Percentiles rank a stretch among this genome's conserved stretches.
phyloP scores from a whole-genome alignment of 441 rosid genomes.

The Gossypium davidsonii region DNA sequence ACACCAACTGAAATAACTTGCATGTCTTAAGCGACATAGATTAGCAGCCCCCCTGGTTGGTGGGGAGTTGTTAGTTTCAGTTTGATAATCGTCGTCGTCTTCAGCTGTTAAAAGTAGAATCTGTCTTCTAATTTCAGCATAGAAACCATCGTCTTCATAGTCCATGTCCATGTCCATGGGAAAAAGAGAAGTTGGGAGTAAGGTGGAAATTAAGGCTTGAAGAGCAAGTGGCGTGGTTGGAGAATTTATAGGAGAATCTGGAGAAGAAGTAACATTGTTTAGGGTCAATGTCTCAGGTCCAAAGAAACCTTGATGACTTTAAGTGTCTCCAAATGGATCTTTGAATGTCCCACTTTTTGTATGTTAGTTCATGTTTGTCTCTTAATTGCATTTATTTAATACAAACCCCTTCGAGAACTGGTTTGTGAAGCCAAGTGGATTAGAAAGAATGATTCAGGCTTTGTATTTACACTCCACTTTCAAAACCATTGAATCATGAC shows the following conservation, averaged over 20 bases:
- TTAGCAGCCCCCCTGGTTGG: too few species aligned
- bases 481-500: not conserved
- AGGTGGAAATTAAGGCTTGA: too few species aligned
- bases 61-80: not conserved
- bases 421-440: constrained; percentile 18
- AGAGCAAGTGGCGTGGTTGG: not conserved
- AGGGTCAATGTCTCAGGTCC: constrained; percentile 18
- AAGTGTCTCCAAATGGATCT: constrained; percentile 27
- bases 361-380: constrained; percentile 18
- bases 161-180: constrained; percentile 6
- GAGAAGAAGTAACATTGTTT: constrained; percentile 6
- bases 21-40: constrained; percentile 9
- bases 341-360: constrained; percentile 29
- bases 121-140: constrained; percentile 36
- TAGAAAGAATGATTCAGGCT: not conserved
- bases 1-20: constrained; percentile 26
- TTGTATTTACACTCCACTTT: not conserved
- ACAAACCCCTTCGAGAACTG: not conserved
- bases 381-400: constrained; percentile 4
- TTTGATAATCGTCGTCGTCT: constrained; percentile 23
- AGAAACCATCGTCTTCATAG: constrained; percentile 34
- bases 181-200: not conserved
- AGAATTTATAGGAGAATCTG: not conserved
- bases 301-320: constrained; percentile 11
- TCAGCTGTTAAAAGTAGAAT: constrained; percentile 42